Evolutionary conservation across 176 grass and related monocot genomes (phyloP).

Genomic region (Triticum dicoccoides): DNA sequence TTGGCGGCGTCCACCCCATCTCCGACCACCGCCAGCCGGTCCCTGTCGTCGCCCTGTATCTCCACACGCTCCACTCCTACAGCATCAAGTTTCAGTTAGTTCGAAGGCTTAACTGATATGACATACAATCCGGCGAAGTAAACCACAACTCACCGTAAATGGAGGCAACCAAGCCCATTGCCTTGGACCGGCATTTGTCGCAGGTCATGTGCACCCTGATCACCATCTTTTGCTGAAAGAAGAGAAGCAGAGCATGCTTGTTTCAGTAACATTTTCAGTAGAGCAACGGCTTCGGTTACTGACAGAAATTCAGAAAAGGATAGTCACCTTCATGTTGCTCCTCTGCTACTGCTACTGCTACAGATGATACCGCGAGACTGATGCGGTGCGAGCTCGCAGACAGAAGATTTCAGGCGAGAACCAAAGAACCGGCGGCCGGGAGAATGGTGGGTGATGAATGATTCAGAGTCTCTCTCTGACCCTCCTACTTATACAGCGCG

Average conservation of each 20-base stretch:
- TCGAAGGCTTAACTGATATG: no score
- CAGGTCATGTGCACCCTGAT: conserved; percentile 62
- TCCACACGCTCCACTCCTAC: conserved; percentile 39
- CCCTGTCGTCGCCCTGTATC: conserved; percentile 27
- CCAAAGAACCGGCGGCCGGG: not conserved
- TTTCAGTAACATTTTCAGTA: not conserved
- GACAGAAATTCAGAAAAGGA: not conserved
- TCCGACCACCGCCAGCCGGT: conserved; percentile 46
- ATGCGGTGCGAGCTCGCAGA: no score
- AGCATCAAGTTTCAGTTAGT: not conserved
- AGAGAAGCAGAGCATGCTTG: not conserved
- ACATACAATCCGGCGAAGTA: not conserved
- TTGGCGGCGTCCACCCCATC: conserved; percentile 42
- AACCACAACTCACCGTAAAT: conserved; percentile 15
- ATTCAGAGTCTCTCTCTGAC: not conserved
- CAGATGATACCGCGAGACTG: not conserved
- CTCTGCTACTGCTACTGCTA: not conserved
- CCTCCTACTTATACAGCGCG: conserved; percentile 13
- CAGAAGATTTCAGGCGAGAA: not conserved
- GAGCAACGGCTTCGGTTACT: not conserved
- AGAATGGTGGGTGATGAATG: conserved; percentile 8
- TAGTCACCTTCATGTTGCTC: conserved; percentile 27
- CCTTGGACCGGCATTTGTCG: conserved; percentile 53
- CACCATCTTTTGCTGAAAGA: conserved; percentile 61
- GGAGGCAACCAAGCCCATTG: conserved; percentile 36